Evolutionary conservation across 805 yeast species (phyloP).

Genomic region (Lachancea lanzarotensis): DNA sequence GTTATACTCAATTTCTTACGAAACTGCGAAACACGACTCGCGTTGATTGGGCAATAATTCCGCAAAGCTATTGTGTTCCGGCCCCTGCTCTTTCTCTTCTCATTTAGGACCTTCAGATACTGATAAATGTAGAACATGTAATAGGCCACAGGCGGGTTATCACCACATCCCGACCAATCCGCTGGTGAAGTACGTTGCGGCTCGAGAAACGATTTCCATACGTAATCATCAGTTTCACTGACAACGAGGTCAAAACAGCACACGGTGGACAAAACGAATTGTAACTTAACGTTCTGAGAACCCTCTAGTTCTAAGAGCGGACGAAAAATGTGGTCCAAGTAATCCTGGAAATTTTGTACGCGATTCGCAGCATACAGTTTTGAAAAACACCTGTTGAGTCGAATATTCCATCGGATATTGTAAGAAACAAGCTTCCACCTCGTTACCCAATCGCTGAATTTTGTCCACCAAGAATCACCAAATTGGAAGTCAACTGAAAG

Average conservation of each 20-base stretch:
- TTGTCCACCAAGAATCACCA: conserved; percentile 29
- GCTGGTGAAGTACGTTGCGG: conserved; percentile 13
- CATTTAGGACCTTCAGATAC: conserved; percentile 18
- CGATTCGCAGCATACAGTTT: conserved; percentile 16
- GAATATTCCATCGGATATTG: conserved; percentile 36
- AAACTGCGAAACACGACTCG: conserved; percentile 27
- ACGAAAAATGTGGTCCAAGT: conserved; percentile 28
- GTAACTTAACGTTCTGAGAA: conserved; percentile 21
- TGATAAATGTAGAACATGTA: conserved; percentile 34
- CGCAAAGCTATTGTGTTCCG: conserved; percentile 22
- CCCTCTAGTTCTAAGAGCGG: conserved; percentile 30
- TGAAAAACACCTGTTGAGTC: conserved; percentile 30
- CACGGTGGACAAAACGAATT: conserved; percentile 29
- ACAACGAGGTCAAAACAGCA: conserved; percentile 31
- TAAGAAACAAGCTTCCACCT: conserved; percentile 35
- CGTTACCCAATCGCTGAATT: conserved; percentile 33
- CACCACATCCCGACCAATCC: conserved; percentile 29
- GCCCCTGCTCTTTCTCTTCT: conserved; percentile 10
- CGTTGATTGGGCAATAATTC: conserved; percentile 19
- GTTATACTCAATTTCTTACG: conserved; percentile 15
- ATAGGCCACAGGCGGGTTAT: conserved; percentile 37
- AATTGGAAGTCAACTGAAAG: conserved; percentile 32
- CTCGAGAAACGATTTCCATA: conserved; percentile 26
- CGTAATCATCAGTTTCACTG: conserved; percentile 18
- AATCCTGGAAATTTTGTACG: conserved; percentile 31